Evolutionary conservation across 495 filamentous ascomycete species (phyloP), one percentile per base, ranked within the genome.

Genomic region (Hyaloscypha finlandica): DNA sequence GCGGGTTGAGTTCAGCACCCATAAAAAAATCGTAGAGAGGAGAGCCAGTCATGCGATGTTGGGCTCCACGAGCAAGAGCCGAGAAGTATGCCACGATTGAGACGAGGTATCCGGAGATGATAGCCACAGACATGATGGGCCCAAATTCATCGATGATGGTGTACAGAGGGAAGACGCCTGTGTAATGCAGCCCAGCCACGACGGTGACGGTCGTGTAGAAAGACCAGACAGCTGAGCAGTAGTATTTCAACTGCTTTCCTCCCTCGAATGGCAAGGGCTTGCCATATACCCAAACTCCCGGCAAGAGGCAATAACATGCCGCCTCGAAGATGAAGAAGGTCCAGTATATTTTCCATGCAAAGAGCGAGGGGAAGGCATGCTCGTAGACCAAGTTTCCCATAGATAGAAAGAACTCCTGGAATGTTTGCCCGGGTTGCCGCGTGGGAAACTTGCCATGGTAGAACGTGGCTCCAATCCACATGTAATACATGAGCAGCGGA

Each of bases 1-100:
- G 85, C 9, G 95, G 95, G 82, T 99, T 97, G 55, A 99, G 83
- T 82, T 99, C 95, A 14, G 95, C 93, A 63, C 95, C 95, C 93
- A 99, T 97, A 85, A 97, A 99, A 81, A 97, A 97, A 80, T 99
- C 95, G 77, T 97, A 97, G 73, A 99, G 82, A 52, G 86, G 90
- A 75, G 89, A 86, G 42, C 95, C 95, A 57, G 91, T 95, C 95
- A 99, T 97, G 68, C 93, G 88, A 77, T 97, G 92, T 73, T 92
- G 80, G 4, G 88, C 89, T 29, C 94, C 94, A 65, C 95, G 90
- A 63, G 77, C 80, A 65, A 96, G 73, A 29, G 94, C 91, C 25
- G 91, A 94, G 73, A 90, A 82, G 79, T 97, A 99, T 35, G 94
- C 94, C 39, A 92, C 77, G 67, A 96, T 81, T 59, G 88, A 86